These are phyloP conservation scores for Zoysia pacifica DNA, from an alignment of 176 grass and related monocot species.

Conservation along the genomic window DNA sequence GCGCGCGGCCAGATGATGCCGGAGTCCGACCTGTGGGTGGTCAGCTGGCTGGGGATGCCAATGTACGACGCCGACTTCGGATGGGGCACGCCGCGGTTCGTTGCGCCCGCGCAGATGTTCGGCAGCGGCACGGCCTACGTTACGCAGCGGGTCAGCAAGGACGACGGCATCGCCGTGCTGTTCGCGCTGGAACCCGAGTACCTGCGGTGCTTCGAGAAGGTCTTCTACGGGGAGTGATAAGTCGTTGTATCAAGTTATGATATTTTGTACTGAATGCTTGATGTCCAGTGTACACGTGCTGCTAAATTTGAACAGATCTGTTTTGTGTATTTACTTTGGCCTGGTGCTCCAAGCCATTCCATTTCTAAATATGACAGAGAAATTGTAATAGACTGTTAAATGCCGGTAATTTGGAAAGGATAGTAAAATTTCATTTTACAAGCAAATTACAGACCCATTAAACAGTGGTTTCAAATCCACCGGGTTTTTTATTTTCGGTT, in stretches of 20 bases:
- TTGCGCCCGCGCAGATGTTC: constrained; percentile 65
- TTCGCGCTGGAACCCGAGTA: constrained; percentile 47
- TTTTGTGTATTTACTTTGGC: too few relatives aligned
- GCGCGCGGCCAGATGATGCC: constrained; percentile 61
- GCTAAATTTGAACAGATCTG: too few relatives aligned
- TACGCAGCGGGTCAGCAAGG: constrained; percentile 30
- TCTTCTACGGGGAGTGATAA: constrained; percentile 44
- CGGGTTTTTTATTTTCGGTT: too few relatives aligned
- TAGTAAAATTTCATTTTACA: too few relatives aligned
- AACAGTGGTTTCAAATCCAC: too few relatives aligned
- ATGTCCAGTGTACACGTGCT: too few relatives aligned
- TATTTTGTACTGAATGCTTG: too few relatives aligned
- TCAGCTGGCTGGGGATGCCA: constrained; percentile 73
- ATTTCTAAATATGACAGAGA: too few relatives aligned
- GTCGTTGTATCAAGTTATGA: neutral
- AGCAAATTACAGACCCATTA: too few relatives aligned
- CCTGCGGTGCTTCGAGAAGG: constrained; percentile 49
- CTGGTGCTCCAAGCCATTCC: too few relatives aligned
- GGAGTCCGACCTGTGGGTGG: constrained; percentile 51
- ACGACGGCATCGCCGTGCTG: constrained; percentile 39
- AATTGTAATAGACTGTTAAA: too few relatives aligned
- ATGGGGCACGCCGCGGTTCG: constrained; percentile 55
- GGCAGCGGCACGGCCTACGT: constrained; percentile 59
- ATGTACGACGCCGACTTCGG: constrained; percentile 81
- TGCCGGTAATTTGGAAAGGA: too few relatives aligned